Evolutionary conservation across 305 asterid genomes (phyloP).

Genomic region (Rubia peregrina): DNA sequence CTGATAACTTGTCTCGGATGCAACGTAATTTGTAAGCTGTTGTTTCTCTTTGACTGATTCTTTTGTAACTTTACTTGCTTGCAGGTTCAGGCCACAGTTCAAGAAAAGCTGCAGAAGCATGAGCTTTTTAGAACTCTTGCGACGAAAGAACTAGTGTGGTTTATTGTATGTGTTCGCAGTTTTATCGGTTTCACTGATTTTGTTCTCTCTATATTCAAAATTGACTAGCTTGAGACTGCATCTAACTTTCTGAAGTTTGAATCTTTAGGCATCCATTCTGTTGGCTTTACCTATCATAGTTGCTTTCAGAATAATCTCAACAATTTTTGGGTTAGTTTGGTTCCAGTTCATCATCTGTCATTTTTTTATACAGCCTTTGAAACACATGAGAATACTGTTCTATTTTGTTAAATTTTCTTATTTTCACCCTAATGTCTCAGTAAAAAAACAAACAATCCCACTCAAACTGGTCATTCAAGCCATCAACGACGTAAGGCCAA

Average conservation of each 20-base stretch:
- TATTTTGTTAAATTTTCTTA: not conserved
- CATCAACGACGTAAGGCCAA: conserved; percentile 72
- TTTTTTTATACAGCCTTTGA: not conserved
- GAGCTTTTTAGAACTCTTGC: conserved; percentile 70
- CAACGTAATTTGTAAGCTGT: not conserved
- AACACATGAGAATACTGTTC: not conserved
- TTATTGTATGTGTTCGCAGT: conserved; percentile 44
- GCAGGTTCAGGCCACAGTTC: conserved; percentile 65
- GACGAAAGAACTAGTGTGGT: conserved; percentile 79
- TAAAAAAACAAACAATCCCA: conserved; percentile 38
- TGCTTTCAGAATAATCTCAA: conserved; percentile 47
- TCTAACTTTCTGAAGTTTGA: conserved; percentile 18
- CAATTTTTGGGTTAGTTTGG: conserved; percentile 58
- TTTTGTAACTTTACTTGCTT: conserved; percentile 14
- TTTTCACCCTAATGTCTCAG: conserved; percentile 33
- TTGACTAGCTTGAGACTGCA: not conserved
- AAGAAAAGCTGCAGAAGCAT: conserved; percentile 63
- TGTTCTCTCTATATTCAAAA: not conserved
- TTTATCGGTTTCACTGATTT: conserved; percentile 1
- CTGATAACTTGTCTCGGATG: not conserved
- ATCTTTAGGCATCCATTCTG: conserved; percentile 77
- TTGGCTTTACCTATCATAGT: conserved; percentile 72
- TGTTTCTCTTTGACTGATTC: conserved; percentile 9
- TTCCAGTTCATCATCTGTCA: not conserved
- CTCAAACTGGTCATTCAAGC: conserved; percentile 34